Evolutionary conservation across 371 early-diverging fungal genomes (phyloP), one percentile per base, ranked within the genome.

Genomic region (Mucor velutinosus): DNA sequence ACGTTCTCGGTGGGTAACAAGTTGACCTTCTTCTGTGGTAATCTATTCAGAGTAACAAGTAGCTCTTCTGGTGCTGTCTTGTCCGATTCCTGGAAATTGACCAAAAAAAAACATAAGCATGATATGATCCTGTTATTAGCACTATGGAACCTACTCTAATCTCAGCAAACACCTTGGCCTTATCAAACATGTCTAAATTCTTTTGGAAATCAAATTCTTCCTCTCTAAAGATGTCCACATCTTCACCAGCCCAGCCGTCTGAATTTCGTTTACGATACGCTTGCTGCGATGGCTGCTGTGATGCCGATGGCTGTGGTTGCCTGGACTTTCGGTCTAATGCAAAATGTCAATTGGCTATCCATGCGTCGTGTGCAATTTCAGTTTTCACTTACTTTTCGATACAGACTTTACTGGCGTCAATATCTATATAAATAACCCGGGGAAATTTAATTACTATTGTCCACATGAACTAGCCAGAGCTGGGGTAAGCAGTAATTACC

Each of bases 201-300:
- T 87, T 87, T 72, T 93, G 92, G 68, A 94, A 93, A 69, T 94
- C 94, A 80, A 95, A 95, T 62, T 93, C 94, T 43, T 91, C 80
- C 33, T 82, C 85, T 60, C 76, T 78, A 35, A 86, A 87, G 25
- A 81, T 83, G 27, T 83, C 76, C 6, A 86, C 88, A 70, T 90
- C 89, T 15, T 84, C 86, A 43, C 81, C 79, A 23, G 86, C 86
- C 88, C 87, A 87, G 12, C 78, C 83, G 58, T 83, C 33, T n/a
- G 60, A 30, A 58, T 41, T 61, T 6, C 27, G 39, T 41, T 58
- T 57, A 7, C 65, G 39, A 57, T 58, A 58, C 17, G 49, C 19
- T 32, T n/a, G n/a, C 12, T 64, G 37, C 14, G 21, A 15, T 30
- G 32, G 63, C 8, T 45, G 62, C 43, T 64, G 58, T 49, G 29